A percentile compares a stretch with the other conserved stretches of the same genome.
Conservation (phyloP, 371 early-diverging fungal species). For the Mortierella sp. region DNA sequence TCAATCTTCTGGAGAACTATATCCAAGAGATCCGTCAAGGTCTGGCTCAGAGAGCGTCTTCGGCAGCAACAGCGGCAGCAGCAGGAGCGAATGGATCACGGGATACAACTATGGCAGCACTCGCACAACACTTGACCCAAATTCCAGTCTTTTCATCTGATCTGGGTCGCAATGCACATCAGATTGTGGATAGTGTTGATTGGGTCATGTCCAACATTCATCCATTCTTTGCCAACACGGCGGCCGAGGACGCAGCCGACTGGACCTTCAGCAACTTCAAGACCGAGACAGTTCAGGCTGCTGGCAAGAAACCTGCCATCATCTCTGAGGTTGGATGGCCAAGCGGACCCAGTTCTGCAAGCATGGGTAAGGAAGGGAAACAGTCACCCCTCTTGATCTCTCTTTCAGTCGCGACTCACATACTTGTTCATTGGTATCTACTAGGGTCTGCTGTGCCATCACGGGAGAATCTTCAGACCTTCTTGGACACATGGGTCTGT, state of each 20-base stretch:
- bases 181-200: slow-evolving; percentile 58
- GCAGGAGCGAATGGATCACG: too few species aligned
- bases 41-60: slow-evolving; percentile 13
- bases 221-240: slow-evolving; percentile 62
- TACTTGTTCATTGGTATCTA: too few species aligned
- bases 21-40: slow-evolving; percentile 39
- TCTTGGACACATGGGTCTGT: slow-evolving; percentile 57
- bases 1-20: slow-evolving; percentile 42
- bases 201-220: slow-evolving; percentile 65
- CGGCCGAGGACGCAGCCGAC: slow-evolving; percentile 46
- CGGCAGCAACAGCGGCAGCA: slow-evolving; percentile 33
- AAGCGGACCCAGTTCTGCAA: slow-evolving; percentile 50
- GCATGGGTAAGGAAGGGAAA: slow-evolving; percentile 40
- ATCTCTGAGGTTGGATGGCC: slow-evolving; percentile 77
- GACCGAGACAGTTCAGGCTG: slow-evolving; percentile 50
- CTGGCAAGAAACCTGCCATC: slow-evolving; percentile 56
- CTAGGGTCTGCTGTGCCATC: slow-evolving; percentile 57
- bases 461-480: slow-evolving; percentile 59
- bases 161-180: slow-evolving; percentile 51
- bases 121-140: slow-evolving; percentile 43
- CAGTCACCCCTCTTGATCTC: too few species aligned
- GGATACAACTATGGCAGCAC: slow-evolving; percentile 53
- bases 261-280: slow-evolving; percentile 52
- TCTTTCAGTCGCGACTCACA: too few species aligned
- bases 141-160: slow-evolving; percentile 56